Evolutionary conservation across 768 basidiomycete genomes (phyloP).

Genomic region (Chalciporus pseudorubinellus): DNA sequence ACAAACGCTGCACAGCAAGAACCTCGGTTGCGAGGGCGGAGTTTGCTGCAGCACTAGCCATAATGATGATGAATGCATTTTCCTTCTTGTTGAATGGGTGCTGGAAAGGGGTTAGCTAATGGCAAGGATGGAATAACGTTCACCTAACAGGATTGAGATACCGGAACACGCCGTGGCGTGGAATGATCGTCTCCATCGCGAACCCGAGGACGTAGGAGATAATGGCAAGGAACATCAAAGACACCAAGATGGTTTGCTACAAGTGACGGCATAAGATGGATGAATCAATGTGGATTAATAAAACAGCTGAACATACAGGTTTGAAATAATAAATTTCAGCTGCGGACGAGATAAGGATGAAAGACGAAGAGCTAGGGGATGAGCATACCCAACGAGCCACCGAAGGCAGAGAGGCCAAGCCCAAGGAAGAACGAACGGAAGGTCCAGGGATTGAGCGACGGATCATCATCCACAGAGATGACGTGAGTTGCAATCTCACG

Average conservation of each 20-base stretch:
- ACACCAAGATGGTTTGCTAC: conserved; percentile 52
- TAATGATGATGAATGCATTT: conserved; percentile 56
- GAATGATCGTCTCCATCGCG: conserved; percentile 45
- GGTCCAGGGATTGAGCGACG: conserved; percentile 29
- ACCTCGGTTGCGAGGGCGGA: conserved; percentile 54
- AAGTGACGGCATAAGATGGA: neutral
- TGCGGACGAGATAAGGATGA: conserved; percentile 17
- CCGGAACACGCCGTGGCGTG: conserved; percentile 42
- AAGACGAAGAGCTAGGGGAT: neutral
- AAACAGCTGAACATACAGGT: conserved; percentile 35
- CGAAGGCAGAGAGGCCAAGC: conserved; percentile 50
- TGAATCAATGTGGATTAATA: neutral
- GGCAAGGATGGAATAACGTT: neutral
- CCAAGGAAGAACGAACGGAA: conserved; percentile 54
- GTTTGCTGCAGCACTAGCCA: conserved; percentile 54
- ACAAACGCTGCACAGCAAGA: conserved; percentile 51
- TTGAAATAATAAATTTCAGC: conserved; percentile 64
- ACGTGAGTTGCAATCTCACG: conserved; percentile 48
- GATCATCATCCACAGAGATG: conserved; percentile 38
- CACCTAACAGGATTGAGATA: conserved; percentile 47
- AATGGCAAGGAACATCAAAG: conserved; percentile 53
- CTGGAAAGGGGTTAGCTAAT: conserved; percentile 27
- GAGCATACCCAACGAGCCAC: conserved; percentile 45
- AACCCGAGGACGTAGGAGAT: conserved; percentile 51
- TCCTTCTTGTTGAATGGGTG: conserved; percentile 61